A percentile compares a stretch with the other conserved stretches of the same genome.
Conservation (phyloP, 2,329 filamentous ascomycete genomes). For the Cytospora piceae region DNA sequence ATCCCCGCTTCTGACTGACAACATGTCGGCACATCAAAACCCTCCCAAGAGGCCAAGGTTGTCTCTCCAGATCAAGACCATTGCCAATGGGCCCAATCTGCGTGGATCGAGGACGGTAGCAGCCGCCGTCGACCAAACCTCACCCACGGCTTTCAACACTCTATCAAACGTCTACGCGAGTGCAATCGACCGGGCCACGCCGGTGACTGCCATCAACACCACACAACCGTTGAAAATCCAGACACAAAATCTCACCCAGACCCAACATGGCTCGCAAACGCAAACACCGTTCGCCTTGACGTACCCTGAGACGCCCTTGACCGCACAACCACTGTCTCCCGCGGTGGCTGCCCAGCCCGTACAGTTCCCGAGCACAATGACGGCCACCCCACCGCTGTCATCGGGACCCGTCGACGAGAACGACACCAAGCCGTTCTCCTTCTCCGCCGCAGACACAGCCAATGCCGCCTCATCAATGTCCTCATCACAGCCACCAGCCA, state of each 20-base stretch:
- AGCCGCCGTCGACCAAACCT: conserved; percentile 57
- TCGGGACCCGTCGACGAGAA: conserved; percentile 51
- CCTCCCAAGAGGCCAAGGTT: conserved; percentile 58
- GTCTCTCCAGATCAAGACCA: conserved; percentile 51
- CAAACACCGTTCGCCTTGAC: conserved; percentile 51
- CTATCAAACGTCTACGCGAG: conserved; percentile 67
- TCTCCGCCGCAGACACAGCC: conserved; percentile 38
- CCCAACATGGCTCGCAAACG: conserved; percentile 40
- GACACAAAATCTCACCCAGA: conserved; percentile 41
- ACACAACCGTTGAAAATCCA: conserved; percentile 43
- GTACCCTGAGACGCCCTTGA: conserved; percentile 58
- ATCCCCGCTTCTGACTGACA: conserved; percentile 8
- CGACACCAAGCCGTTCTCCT: conserved; percentile 46
- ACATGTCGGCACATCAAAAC: conserved; percentile 37
- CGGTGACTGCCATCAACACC: conserved; percentile 55
- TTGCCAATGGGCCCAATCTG: conserved; percentile 42
- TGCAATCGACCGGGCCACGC: conserved; percentile 62
- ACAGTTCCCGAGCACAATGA: conserved; percentile 61
- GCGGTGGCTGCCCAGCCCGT: conserved; percentile 43
- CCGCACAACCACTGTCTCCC: conserved; percentile 55
- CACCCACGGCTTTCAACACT: conserved; percentile 68
- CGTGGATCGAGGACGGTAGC: conserved; percentile 49
- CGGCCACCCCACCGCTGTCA: conserved; percentile 62
- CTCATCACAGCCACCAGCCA: conserved; percentile 9
- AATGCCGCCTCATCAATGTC: neutral